Evolutionary conservation across 768 basidiomycete species (phyloP).

Genomic region (Lactarius sanguifluus): DNA sequence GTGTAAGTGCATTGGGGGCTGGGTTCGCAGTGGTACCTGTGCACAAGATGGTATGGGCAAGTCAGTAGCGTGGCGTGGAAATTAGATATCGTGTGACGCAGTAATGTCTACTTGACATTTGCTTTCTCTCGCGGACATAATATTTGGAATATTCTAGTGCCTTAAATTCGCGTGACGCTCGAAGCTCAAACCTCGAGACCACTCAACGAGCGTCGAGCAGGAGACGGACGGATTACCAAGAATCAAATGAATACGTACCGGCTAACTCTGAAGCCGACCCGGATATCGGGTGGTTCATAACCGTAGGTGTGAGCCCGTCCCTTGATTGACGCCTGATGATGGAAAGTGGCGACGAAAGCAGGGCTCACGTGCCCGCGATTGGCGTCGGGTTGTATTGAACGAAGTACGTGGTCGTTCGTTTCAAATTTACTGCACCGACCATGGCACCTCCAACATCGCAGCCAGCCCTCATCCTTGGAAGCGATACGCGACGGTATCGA

Average conservation of each 20-base stretch:
- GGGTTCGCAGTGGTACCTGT: background rate
- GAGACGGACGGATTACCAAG: background rate
- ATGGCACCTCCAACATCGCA: background rate
- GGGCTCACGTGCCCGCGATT: background rate
- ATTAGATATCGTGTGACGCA: background rate
- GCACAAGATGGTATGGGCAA: background rate
- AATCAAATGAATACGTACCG: background rate
- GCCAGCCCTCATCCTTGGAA: background rate
- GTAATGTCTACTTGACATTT: background rate
- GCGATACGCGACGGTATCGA: background rate
- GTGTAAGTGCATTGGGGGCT: background rate
- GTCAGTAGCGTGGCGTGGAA: background rate
- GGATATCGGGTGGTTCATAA: background rate
- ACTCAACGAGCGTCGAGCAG: background rate
- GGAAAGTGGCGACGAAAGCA: background rate
- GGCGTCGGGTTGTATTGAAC: background rate
- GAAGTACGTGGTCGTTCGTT: background rate
- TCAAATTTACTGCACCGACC: background rate
- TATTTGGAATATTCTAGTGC: background rate
- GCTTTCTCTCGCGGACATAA: background rate
- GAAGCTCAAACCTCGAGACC: background rate
- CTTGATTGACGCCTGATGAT: background rate
- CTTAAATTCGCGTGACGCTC: background rate
- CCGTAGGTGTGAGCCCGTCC: background rate
- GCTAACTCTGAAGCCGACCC: background rate